Evolutionary conservation across 192 early-diverging fungal species (phyloP).

Genomic region (Geosiphon pyriformis): DNA sequence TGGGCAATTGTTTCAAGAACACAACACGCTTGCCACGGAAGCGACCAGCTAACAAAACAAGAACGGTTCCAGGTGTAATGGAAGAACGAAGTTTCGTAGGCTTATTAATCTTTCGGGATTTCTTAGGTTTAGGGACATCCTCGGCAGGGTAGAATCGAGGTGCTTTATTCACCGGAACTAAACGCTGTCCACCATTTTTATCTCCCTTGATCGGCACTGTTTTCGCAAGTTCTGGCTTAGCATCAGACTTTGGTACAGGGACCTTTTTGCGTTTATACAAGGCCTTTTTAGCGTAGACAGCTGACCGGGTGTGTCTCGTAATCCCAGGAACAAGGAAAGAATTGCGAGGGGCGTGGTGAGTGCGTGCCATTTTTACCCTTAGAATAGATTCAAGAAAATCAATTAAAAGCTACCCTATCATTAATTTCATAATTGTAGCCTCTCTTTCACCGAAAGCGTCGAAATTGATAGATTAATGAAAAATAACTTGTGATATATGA

Average conservation of each 20-base stretch:
- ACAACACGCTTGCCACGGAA: conserved; percentile 99
- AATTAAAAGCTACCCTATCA: too few relatives aligned
- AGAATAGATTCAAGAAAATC: too few relatives aligned
- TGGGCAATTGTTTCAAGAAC: conserved; percentile 92
- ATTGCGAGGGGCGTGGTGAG: conserved; percentile 53
- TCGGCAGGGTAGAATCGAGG: conserved; percentile 80
- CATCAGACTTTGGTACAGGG: conserved; percentile 42
- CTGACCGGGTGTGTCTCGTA: conserved; percentile 75
- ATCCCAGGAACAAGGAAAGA: conserved; percentile 81
- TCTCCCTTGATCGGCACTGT: conserved; percentile 69
- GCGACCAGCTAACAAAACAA: conserved; percentile 91
- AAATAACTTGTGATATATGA: too few relatives aligned
- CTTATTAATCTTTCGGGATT: conserved; percentile 70
- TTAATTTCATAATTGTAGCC: too few relatives aligned
- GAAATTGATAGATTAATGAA: too few relatives aligned
- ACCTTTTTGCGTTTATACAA: conserved; percentile 85
- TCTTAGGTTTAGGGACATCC: conserved; percentile 75
- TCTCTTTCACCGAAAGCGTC: too few relatives aligned
- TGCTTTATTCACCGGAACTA: conserved; percentile 65
- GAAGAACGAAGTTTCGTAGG: conserved; percentile 72
- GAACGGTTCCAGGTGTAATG: conserved; percentile 97
- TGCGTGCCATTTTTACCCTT: conserved; percentile 15
- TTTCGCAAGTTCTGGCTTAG: conserved; percentile 52
- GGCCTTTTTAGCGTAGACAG: conserved; percentile 80
- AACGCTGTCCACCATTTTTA: conserved; percentile 75